Evolutionary conservation across 2,329 filamentous ascomycete species (phyloP).

Genomic region (Nannizziopsis arthrosporioides): DNA sequence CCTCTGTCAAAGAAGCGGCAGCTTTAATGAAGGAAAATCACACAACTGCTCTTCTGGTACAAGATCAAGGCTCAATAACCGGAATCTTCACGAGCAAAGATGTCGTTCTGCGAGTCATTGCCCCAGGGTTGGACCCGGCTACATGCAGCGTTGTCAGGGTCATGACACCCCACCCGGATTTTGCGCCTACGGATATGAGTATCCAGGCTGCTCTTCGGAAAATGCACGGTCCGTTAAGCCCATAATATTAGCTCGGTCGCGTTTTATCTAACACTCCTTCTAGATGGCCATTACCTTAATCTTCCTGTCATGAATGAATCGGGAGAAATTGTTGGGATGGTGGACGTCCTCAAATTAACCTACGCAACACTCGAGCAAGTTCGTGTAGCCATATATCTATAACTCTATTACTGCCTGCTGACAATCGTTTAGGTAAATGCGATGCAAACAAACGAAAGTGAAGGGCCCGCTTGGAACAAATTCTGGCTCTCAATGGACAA

Average conservation of each 20-base stretch:
- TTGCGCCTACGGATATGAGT: conserved; percentile 97
- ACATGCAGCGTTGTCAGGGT: conserved; percentile 97
- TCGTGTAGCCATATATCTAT: conserved; percentile 17
- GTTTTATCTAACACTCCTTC: conserved; percentile 13
- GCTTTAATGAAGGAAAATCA: conserved; percentile 97
- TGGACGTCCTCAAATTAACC: conserved; percentile 94
- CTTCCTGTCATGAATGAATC: conserved; percentile 95
- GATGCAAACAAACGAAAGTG: conserved; percentile 76
- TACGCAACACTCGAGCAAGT: conserved; percentile 97
- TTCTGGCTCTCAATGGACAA: conserved; percentile 96
- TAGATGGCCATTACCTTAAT: conserved; percentile 96
- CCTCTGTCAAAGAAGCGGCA: conserved; percentile 90
- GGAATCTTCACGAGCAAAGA: conserved; percentile 99
- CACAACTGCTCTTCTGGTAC: conserved; percentile 88
- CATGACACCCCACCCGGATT: conserved; percentile 98
- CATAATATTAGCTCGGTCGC: not conserved
- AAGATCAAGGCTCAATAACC: conserved; percentile 93
- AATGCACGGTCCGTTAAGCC: conserved; percentile 72
- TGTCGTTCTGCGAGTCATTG: conserved; percentile 94
- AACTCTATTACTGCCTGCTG: not conserved
- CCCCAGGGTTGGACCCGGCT: conserved; percentile 81
- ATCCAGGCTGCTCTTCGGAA: conserved; percentile 96
- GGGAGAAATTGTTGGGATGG: conserved; percentile 98
- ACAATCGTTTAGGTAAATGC: conserved; percentile 55
- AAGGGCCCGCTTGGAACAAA: conserved; percentile 98